Conservation (phyloP, 116 monocot species). For the Dioscorea cayenensis region DNA sequence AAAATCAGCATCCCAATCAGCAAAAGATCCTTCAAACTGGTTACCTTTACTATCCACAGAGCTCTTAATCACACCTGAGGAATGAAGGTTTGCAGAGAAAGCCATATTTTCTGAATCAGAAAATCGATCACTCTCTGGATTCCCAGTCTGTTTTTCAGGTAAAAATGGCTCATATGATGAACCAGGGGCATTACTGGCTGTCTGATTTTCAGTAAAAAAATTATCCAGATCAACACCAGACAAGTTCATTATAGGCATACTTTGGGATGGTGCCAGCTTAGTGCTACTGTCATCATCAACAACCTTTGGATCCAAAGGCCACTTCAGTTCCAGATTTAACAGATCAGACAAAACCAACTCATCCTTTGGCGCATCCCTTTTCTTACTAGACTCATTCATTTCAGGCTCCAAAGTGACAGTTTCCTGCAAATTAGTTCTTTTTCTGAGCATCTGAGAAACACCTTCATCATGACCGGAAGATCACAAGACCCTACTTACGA, state of each 20-base stretch:
- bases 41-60: slow-evolving; percentile 15
- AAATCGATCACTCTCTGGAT: slow-evolving; percentile 6
- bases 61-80: slow-evolving; percentile 16
- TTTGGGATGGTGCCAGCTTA: slow-evolving; percentile 11
- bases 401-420: slow-evolving; percentile 35
- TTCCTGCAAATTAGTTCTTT: slow-evolving; percentile 41
- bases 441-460: background rate
- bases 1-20: slow-evolving; percentile 76
- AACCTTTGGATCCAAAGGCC: slow-evolving; percentile 31
- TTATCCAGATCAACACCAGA: slow-evolving; percentile 56
- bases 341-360: slow-evolving; percentile 53
- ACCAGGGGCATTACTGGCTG: slow-evolving; percentile 5
- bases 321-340: slow-evolving; percentile 53
- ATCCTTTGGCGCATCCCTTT: slow-evolving; percentile 20
- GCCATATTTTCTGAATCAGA: slow-evolving; percentile 18
- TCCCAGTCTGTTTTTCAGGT: slow-evolving; percentile 5
- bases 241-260: slow-evolving; percentile 30
- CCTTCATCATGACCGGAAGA: background rate
- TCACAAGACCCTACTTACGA: background rate
- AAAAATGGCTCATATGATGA: slow-evolving; percentile 11
- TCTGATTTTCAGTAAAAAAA: slow-evolving; percentile 37
- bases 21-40: slow-evolving; percentile 29
- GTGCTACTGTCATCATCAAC: slow-evolving; percentile 14
- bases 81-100: slow-evolving; percentile 30
- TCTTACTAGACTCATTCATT: slow-evolving; percentile 37